Evolutionary conservation across 1,139 yeast genomes (phyloP).

Genomic region (Zygoascus sp.): DNA sequence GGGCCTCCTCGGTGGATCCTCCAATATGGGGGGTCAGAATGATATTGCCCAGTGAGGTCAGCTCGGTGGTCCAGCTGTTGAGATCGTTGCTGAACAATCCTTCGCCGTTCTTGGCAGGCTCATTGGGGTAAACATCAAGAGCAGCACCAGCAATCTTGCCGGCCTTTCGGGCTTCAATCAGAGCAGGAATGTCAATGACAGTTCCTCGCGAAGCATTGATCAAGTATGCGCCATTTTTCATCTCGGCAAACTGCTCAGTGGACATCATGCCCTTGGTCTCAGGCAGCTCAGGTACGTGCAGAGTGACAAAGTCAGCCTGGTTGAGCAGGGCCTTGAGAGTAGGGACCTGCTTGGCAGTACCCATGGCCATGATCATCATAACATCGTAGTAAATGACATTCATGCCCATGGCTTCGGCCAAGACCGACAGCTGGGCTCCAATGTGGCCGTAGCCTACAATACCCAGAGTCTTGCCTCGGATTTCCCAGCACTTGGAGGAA

Average conservation of each 20-base stretch:
- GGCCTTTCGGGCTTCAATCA: constrained; percentile 83
- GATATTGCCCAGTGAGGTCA: constrained; percentile 77
- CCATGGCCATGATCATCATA: constrained; percentile 89
- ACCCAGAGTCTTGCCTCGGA: constrained; percentile 97
- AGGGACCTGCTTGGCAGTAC: constrained; percentile 91
- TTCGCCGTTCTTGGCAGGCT: constrained; percentile 96
- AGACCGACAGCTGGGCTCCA: constrained; percentile 93
- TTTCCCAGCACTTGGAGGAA: constrained; percentile 95
- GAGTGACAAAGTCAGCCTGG: constrained; percentile 80
- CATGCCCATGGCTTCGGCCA: constrained; percentile 99
- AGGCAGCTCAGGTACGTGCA: constrained; percentile 92
- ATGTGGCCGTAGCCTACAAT: constrained; percentile 98
- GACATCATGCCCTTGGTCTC: constrained; percentile 90
- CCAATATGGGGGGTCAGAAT: constrained; percentile 97
- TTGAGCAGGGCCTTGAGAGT: constrained; percentile 77
- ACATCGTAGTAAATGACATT: constrained; percentile 91
- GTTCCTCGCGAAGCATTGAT: constrained; percentile 98
- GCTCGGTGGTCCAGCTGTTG: constrained; percentile 81
- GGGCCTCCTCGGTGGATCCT: constrained; percentile 99
- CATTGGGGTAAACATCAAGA: constrained; percentile 92
- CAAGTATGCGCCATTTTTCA: constrained; percentile 94
- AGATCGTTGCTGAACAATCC: constrained; percentile 64
- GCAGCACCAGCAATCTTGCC: constrained; percentile 98
- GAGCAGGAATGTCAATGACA: constrained; percentile 92
- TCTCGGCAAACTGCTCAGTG: constrained; percentile 86